These are phyloP conservation scores for Calonectria pauciramosa DNA, from an alignment of 2,329 filamentous ascomycete genomes.

Conservation along the genomic window DNA sequence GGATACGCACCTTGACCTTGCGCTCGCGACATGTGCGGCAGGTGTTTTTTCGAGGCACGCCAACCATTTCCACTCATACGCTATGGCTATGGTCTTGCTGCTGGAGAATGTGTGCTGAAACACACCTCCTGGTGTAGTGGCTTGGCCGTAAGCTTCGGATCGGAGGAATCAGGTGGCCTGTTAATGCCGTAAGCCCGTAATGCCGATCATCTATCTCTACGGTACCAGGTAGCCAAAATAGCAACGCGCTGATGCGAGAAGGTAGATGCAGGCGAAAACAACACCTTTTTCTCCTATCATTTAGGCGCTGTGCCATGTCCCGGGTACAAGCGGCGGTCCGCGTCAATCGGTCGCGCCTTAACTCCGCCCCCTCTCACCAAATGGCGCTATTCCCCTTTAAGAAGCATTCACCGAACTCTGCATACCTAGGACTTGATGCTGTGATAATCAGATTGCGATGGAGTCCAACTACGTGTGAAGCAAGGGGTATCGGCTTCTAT, in stretches of 20 bases:
- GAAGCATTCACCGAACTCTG: conserved; percentile 17
- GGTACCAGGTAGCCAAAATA: not conserved
- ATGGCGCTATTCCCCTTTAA: not conserved
- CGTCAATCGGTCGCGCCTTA: not conserved
- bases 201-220: not conserved
- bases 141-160: not conserved
- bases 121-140: not conserved
- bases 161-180: not conserved
- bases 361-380: conserved; percentile 4
- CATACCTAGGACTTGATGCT: not conserved
- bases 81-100: not conserved
- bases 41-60: not conserved
- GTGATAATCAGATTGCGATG: not conserved
- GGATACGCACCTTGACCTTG: conserved; percentile 7
- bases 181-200: not conserved
- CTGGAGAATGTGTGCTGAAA: not conserved
- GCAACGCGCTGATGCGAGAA: not conserved
- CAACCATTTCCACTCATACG: not conserved
- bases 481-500: not conserved
- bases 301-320: not conserved
- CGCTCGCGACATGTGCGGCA: conserved; percentile 10
- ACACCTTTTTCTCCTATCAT: not conserved
- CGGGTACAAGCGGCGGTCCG: not conserved
- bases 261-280: not conserved
- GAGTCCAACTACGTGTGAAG: not conserved